Evolutionary conservation across 345 rosid genomes (phyloP).

Genomic region (Triadica sebifera): DNA sequence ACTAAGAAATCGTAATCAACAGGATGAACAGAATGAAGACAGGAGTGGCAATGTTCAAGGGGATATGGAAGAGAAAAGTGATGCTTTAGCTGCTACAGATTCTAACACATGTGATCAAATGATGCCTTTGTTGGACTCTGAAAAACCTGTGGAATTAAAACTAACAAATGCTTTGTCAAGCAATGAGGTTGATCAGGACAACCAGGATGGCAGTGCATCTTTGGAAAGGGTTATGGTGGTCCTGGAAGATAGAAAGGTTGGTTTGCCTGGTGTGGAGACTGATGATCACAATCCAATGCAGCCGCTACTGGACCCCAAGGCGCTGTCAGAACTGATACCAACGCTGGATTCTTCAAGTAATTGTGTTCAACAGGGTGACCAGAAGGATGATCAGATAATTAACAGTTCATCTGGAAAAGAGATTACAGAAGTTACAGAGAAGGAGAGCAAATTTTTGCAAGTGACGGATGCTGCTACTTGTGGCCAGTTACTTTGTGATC

Average conservation of each 20-base stretch:
- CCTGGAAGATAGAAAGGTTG: background rate
- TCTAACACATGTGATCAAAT: background rate
- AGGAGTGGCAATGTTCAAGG: background rate
- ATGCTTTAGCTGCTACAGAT: conserved; percentile 3
- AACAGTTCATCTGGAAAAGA: conserved; percentile 4
- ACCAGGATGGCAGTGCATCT: conserved; percentile 6
- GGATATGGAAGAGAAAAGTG: conserved; percentile 17
- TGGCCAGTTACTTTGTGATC: conserved; percentile 6
- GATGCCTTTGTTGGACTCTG: conserved; percentile 5
- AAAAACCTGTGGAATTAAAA: conserved; percentile 13
- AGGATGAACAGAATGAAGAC: conserved; percentile 12
- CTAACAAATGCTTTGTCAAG: conserved; percentile 7
- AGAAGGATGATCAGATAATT: conserved; percentile 9
- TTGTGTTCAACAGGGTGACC: conserved; percentile 13
- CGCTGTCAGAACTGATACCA: conserved; percentile 18
- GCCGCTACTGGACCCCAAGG: background rate
- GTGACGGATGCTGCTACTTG: background rate
- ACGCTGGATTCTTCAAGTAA: background rate
- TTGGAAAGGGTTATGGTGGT: background rate
- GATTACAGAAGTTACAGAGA: conserved; percentile 7
- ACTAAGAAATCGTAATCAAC: background rate
- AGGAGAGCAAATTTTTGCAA: conserved; percentile 2
- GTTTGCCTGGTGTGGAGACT: background rate
- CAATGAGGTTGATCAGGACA: conserved; percentile 8
- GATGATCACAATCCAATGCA: conserved; percentile 1